Base-by-base conservation (phyloP, 495 filamentous ascomycete genomes). In the Penicillium alfredii region DNA sequence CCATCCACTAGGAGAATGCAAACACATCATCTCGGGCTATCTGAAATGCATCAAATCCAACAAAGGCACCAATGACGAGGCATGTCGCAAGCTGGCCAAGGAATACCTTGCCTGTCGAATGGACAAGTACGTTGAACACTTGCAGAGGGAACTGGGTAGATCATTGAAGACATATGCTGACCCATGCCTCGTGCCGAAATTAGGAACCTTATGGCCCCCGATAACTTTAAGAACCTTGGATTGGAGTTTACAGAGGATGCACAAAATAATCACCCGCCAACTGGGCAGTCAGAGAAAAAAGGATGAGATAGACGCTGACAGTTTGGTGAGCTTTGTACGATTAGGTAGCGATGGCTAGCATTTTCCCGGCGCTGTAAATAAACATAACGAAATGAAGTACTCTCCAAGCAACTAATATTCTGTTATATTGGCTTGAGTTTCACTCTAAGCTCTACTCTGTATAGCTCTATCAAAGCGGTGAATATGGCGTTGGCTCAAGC, bases 131-230 rank as follows among this genome's bases (percentile, higher is more conserved):
- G 83, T 73, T 8, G 10, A 22, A 6, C 10, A 18, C 16, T 33
- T 11, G 17, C n/a, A 8, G 12, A 9, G 12, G 19, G 13, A 9
- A 6, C 1, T 8, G 21, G 10, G 22, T 13, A 16, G 13, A 23
- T 18, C 13, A 12, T 13, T 8, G n/a, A n/a, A n/a, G n/a, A n/a
- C n/a, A n/a, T n/a, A n/a, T n/a, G n/a, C n/a, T n/a, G n/a, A n/a
- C n/a, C n/a, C n/a, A n/a, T n/a, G n/a, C n/a, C n/a, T n/a, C n/a
- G n/a, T n/a, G n/a, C n/a, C n/a, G n/a, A n/a, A n/a, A n/a, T n/a
- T 48, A 94, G 88, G 52, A 94, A 95, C 55, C 70, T 98, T 20
- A 98, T 98, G 92, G 87, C 88, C 12, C 84, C 77, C 34, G 92
- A 98, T 52, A 80, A 90, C 35, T 86, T 96, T 53, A 83, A 83